These are phyloP conservation scores for Periconia sp. DNA, from an alignment of 2,329 filamentous ascomycete genomes.

Conservation along the genomic window DNA sequence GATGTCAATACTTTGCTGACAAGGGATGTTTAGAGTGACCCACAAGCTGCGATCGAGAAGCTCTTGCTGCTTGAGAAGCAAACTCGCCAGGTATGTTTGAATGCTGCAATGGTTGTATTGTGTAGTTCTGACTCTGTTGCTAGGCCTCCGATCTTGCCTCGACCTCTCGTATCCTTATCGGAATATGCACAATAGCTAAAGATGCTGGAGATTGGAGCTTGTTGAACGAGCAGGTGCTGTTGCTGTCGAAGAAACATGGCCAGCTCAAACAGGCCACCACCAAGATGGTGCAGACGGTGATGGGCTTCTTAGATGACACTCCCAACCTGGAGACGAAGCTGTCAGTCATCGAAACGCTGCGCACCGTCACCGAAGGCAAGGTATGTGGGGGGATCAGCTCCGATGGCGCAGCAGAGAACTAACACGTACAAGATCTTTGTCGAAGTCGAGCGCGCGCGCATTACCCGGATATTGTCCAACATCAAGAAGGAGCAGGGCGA, in stretches of 20 bases:
- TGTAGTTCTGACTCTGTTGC: constrained; percentile 15
- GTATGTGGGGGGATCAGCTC: constrained; percentile 43
- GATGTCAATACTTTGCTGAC: constrained; percentile 21
- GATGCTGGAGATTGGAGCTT: constrained; percentile 89
- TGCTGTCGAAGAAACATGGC: constrained; percentile 98
- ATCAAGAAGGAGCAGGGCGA: constrained; percentile 98
- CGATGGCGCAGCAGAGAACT: constrained; percentile 10
- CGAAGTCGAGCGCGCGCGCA: constrained; percentile 93
- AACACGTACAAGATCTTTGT: constrained; percentile 77
- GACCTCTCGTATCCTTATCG: constrained; percentile 82
- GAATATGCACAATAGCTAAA: constrained; percentile 93
- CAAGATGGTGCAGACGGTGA: constrained; percentile 97
- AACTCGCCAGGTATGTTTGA: constrained; percentile 75
- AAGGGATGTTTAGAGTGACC: constrained; percentile 60
- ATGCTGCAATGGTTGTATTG: constrained; percentile 1
- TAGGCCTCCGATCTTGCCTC: constrained; percentile 95
- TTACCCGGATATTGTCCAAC: constrained; percentile 92
- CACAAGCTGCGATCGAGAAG: constrained; percentile 90
- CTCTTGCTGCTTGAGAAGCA: constrained; percentile 91
- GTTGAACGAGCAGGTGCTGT: constrained; percentile 92
- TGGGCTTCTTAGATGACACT: constrained; percentile 85
- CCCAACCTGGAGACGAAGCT: constrained; percentile 86
- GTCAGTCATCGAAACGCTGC: constrained; percentile 88
- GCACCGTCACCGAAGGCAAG: constrained; percentile 97
- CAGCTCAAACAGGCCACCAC: constrained; percentile 99